phyloP scores from a whole-genome alignment of 805 yeast species.

The Candida caryicola region DNA sequence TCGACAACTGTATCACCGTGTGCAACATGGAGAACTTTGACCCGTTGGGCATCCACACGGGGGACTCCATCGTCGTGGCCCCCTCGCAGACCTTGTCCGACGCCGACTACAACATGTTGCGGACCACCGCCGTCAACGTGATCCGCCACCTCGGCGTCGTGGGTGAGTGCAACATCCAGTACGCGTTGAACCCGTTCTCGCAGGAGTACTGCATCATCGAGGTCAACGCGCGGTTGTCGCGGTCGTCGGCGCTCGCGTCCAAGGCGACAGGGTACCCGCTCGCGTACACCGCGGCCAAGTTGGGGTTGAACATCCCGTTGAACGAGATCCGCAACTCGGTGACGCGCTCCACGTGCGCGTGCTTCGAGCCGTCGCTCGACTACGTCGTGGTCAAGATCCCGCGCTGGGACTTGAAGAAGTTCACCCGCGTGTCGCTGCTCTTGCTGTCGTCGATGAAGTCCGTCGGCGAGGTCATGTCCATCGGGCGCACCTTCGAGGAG shows the following conservation, averaged over 20 bases:
- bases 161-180: slow-evolving; percentile 98
- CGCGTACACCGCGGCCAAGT: slow-evolving; percentile 96
- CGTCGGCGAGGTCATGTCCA: slow-evolving; percentile 98
- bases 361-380: slow-evolving; percentile 96
- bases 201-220: slow-evolving; percentile 96
- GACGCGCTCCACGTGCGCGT: slow-evolving; percentile 89
- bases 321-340: slow-evolving; percentile 91
- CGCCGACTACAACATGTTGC: slow-evolving; percentile 95
- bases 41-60: slow-evolving; percentile 97
- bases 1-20: slow-evolving; percentile 96
- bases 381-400: slow-evolving; percentile 97
- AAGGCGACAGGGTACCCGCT: slow-evolving; percentile 98
- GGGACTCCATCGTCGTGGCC: slow-evolving; percentile 98
- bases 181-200: slow-evolving; percentile 89
- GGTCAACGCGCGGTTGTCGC: slow-evolving; percentile 94
- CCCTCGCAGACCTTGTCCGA: slow-evolving; percentile 97
- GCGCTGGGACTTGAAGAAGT: slow-evolving; percentile 97
- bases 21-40: slow-evolving; percentile 99
- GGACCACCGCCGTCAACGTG: slow-evolving; percentile 96
- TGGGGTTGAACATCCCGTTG: slow-evolving; percentile 89
- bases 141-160: slow-evolving; percentile 97
- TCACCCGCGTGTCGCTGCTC: slow-evolving; percentile 84
- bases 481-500: slow-evolving; percentile 96
- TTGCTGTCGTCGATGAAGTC: slow-evolving; percentile 95
- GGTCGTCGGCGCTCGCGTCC: slow-evolving; percentile 98